phyloP scores from a whole-genome alignment of 1,284 basidiomycete species.

The Tilletiopsis washingtonensis region DNA sequence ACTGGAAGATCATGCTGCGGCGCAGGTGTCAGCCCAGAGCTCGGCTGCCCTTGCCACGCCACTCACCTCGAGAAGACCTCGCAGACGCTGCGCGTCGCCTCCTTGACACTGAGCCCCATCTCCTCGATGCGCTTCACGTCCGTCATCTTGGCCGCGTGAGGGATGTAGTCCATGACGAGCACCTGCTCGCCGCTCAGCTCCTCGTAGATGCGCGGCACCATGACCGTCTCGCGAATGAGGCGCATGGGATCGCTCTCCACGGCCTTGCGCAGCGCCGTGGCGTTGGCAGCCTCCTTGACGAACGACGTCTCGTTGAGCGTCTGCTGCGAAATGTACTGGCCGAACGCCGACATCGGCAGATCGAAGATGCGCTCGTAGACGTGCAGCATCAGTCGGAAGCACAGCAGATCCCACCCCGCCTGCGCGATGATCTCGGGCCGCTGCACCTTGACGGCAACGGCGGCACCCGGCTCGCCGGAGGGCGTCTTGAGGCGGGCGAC shows the following conservation, averaged over 20 bases:
- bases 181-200: conserved; percentile 25
- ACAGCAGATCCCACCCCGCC: conserved; percentile 35
- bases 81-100: conserved; percentile 26
- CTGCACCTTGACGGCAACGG: conserved; percentile 41
- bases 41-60: too few relatives aligned
- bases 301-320: conserved; percentile 30
- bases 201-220: conserved; percentile 27
- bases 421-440: conserved; percentile 34
- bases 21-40: too few relatives aligned
- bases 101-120: conserved; percentile 28
- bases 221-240: conserved; percentile 25
- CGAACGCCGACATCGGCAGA: conserved; percentile 26
- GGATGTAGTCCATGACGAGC: conserved; percentile 38
- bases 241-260: conserved; percentile 25
- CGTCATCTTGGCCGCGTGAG: conserved; percentile 28
- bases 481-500: conserved; percentile 18
- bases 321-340: conserved; percentile 30
- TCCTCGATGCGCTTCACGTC: conserved; percentile 23
- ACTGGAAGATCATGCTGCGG: conserved; percentile 42
- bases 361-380: conserved; percentile 38
- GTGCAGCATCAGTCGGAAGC: conserved; percentile 27
- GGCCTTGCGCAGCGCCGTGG: conserved; percentile 17
- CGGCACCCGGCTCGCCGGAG: conserved; percentile 7
- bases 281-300: conserved; percentile 23
- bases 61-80: conserved; percentile 32